Evolutionary conservation across 2,329 filamentous ascomycete species (phyloP).

Genomic region (Cercospora zeae-maydis): DNA sequence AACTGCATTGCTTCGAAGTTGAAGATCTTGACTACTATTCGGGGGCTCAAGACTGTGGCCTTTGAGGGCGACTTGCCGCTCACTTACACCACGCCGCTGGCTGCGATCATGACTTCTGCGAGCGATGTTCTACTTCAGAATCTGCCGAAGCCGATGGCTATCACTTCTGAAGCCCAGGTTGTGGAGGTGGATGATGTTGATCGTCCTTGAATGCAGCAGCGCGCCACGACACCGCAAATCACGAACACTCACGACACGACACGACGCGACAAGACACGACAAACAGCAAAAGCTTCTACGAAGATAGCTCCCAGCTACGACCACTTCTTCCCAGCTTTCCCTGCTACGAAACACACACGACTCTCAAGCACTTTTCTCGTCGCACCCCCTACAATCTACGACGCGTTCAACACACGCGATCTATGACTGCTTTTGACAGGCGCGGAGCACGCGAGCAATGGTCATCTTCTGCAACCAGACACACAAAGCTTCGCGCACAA

Average conservation of each 20-base stretch:
- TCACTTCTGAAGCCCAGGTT: slow-evolving; percentile 8
- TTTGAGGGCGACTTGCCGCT: slow-evolving; percentile 30
- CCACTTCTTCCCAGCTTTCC: not conserved
- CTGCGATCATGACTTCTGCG: slow-evolving; percentile 20
- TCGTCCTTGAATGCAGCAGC: not conserved
- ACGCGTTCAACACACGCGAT: not conserved
- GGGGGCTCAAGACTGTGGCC: slow-evolving; percentile 23
- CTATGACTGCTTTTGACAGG: not conserved
- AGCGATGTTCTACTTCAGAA: not conserved
- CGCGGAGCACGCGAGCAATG: not conserved
- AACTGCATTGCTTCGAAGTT: slow-evolving; percentile 23
- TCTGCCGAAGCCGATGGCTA: slow-evolving; percentile 16
- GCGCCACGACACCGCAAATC: not conserved
- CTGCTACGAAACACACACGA: not conserved
- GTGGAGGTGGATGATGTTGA: slow-evolving; percentile 14
- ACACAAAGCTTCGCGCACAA: not conserved
- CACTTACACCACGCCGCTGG: slow-evolving; percentile 23
- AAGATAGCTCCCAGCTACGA: not conserved
- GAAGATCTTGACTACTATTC: slow-evolving; percentile 21
- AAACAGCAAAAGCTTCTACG: not conserved
- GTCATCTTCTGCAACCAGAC: not conserved
- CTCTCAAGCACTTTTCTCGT: not conserved
- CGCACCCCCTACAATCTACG: not conserved
- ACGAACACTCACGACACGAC: not conserved
- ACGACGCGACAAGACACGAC: not conserved